Evolutionary conservation across 305 asterid species (phyloP).

Genomic region (Striga hermonthica): DNA sequence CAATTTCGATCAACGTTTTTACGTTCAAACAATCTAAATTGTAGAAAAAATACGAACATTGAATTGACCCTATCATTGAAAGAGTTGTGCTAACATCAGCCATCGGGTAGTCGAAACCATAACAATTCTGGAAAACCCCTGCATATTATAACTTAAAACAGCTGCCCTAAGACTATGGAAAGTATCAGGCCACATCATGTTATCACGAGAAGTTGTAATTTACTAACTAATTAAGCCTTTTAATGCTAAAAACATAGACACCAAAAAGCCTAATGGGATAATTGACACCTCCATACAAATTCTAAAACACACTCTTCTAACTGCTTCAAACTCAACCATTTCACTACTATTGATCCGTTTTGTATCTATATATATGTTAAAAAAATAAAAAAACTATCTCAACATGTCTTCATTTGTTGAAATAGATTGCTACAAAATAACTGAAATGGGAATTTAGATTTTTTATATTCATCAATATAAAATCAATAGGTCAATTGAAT

Average conservation of each 20-base stretch:
- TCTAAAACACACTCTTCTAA: not conserved
- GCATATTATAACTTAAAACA: slow-evolving; percentile 8
- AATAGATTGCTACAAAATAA: slow-evolving; percentile 14
- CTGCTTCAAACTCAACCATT: too few relatives aligned
- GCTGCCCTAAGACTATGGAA: slow-evolving; percentile 24
- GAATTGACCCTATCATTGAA: slow-evolving; percentile 2
- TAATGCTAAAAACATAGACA: slow-evolving; percentile 19
- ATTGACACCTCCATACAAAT: slow-evolving; percentile 13
- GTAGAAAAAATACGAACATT: not conserved
- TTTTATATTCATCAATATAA: slow-evolving; percentile 1
- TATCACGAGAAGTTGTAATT: slow-evolving; percentile 4
- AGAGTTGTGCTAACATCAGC: slow-evolving; percentile 1
- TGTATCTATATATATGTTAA: too few relatives aligned
- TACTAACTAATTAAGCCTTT: slow-evolving; percentile 12
- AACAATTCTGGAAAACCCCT: not conserved
- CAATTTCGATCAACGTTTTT: slow-evolving; percentile 22
- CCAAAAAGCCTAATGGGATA: slow-evolving; percentile 7
- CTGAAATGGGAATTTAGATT: slow-evolving; percentile 15
- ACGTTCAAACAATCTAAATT: not conserved
- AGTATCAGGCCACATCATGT: slow-evolving; percentile 21
- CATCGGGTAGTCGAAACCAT: slow-evolving; percentile 1
- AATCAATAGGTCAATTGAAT: slow-evolving; percentile 1
- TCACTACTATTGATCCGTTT: too few relatives aligned
- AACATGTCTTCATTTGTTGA: not conserved
- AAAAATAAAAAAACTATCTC: not conserved